A percentile compares a stretch with the other conserved stretches of the same genome.
phyloP scores from a whole-genome alignment of 208 protist genomes.

The Acanthamoeba comandoni region DNA sequence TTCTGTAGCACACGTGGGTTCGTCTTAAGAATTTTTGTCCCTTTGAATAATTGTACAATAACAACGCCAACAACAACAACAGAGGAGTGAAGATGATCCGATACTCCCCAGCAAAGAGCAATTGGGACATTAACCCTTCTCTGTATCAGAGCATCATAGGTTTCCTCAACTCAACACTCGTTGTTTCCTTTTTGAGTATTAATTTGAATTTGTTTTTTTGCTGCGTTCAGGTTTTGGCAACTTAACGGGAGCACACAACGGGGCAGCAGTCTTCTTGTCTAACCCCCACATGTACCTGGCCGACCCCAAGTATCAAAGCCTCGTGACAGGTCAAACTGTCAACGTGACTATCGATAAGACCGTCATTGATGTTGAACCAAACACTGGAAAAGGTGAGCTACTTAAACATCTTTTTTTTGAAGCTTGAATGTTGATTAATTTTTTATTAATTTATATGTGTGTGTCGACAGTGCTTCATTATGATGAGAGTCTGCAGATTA shows the following conservation, averaged over 20 bases:
- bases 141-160: slow-evolving; percentile 49
- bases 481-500: slow-evolving; percentile 59
- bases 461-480: slow-evolving; percentile 45
- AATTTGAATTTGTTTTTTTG: slow-evolving; percentile 14
- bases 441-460: too few relatives aligned
- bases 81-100: slow-evolving; percentile 46
- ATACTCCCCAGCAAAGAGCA: slow-evolving; percentile 27
- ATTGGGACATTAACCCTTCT: background rate
- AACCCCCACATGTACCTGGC: slow-evolving; percentile 75
- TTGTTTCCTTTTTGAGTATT: background rate
- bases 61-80: too few relatives aligned
- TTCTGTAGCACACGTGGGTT: too few relatives aligned
- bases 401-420: too few relatives aligned
- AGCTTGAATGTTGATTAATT: too few relatives aligned
- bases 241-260: slow-evolving; percentile 39
- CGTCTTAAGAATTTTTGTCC: too few relatives aligned
- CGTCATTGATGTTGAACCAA: slow-evolving; percentile 61
- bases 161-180: background rate
- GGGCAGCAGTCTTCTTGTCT: background rate
- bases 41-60: too few relatives aligned
- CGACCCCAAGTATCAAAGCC: slow-evolving; percentile 40
- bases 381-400: slow-evolving; percentile 66
- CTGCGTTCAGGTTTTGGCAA: slow-evolving; percentile 49
- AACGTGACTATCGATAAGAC: slow-evolving; percentile 25
- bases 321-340: background rate